These are phyloP conservation scores for Parastagonospora nodorum DNA, from an alignment of 2,329 filamentous ascomycete genomes.

Conservation along the genomic window DNA sequence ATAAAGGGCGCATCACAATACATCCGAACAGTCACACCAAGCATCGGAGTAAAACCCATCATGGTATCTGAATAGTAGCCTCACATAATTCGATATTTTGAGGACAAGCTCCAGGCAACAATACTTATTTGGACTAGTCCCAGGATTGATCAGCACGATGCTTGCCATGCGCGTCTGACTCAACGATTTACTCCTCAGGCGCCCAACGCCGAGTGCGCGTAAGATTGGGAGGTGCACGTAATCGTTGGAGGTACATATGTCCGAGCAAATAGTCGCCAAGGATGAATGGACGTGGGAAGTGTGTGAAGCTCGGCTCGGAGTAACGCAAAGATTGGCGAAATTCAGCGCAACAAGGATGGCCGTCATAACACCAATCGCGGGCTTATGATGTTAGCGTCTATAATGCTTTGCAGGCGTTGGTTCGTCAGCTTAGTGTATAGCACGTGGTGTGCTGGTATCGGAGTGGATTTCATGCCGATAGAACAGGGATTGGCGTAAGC, in stretches of 20 bases:
- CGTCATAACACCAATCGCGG: neutral
- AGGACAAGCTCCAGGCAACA: neutral
- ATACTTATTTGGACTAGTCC: neutral
- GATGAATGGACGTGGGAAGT: too few relatives aligned
- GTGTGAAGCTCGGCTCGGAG: neutral
- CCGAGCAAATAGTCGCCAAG: neutral
- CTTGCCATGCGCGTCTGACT: neutral
- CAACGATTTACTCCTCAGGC: neutral
- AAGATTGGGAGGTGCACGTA: too few relatives aligned
- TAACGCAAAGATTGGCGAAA: neutral
- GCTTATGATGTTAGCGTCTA: neutral
- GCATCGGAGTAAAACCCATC: neutral
- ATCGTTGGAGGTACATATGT: neutral
- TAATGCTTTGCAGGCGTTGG: neutral
- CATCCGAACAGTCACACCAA: neutral
- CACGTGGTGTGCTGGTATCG: neutral
- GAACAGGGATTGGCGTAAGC: neutral
- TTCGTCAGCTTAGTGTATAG: neutral
- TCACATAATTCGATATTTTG: too few relatives aligned
- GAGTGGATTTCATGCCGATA: slow-evolving; percentile 3
- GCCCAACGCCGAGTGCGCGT: slow-evolving; percentile 3
- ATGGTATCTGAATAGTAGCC: too few relatives aligned
- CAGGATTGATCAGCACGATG: too few relatives aligned
- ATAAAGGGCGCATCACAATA: neutral
- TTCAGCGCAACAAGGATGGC: neutral